A percentile compares a stretch with the other conserved stretches of the same genome.
These are phyloP conservation scores for Ceriops tagal DNA, from an alignment of 345 rosid genomes.

Conservation along the genomic window DNA sequence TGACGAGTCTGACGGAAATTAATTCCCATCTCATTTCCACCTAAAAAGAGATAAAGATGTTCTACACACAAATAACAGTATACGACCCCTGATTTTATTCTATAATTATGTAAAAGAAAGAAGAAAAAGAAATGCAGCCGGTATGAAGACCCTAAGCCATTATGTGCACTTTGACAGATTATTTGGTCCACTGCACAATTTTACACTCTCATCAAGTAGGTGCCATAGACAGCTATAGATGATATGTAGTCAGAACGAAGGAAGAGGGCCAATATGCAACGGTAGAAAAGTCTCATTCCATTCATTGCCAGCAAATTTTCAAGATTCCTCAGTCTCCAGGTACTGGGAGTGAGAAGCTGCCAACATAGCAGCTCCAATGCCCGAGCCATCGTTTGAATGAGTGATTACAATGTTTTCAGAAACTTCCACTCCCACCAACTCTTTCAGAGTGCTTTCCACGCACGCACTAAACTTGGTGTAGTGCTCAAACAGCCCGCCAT, in stretches of 20 bases:
- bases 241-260: not conserved
- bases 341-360: slow-evolving; percentile 76
- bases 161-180: not conserved
- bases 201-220: slow-evolving; percentile 6
- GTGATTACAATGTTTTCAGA: slow-evolving; percentile 31
- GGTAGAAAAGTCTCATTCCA: not conserved
- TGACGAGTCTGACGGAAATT: not conserved
- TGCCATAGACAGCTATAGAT: not conserved
- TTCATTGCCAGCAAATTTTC: slow-evolving; percentile 2
- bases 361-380: slow-evolving; percentile 80
- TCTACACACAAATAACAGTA: not conserved
- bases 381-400: slow-evolving; percentile 71
- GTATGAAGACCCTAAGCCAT: not conserved
- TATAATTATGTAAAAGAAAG: not conserved
- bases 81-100: slow-evolving; percentile 15
- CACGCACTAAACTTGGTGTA: slow-evolving; percentile 52
- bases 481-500: slow-evolving; percentile 73
- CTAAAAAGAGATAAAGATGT: not conserved
- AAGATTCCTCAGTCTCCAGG: slow-evolving; percentile 20
- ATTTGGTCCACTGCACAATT: slow-evolving; percentile 7
- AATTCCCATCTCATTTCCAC: not conserved
- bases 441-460: slow-evolving; percentile 50
- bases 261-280: not conserved
- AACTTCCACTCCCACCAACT: slow-evolving; percentile 59
- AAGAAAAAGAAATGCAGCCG: not conserved